A percentile compares a stretch with the other conserved stretches of the same genome.
Evolutionary conservation across 2,329 filamentous ascomycete species (phyloP).

Genomic region (Thelonectria rubi): DNA sequence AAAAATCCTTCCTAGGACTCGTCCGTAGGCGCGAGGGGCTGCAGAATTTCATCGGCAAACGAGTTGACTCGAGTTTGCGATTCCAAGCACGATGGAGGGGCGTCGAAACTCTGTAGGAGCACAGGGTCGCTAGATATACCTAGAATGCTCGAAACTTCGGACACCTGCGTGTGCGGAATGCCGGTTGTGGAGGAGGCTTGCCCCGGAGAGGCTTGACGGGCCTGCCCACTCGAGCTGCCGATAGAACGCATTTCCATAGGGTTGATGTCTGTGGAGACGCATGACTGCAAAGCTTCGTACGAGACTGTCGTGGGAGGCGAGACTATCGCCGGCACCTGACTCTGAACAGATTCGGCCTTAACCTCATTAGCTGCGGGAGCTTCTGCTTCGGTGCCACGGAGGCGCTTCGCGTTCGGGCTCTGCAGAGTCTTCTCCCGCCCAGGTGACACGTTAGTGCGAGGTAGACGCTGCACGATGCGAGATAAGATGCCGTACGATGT

Average conservation of each 20-base stretch:
- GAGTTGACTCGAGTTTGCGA: conserved; percentile 28
- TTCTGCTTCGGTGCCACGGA: conserved; percentile 6
- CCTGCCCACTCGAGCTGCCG: background rate
- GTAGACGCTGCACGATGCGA: conserved; percentile 43
- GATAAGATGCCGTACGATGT: conserved; percentile 46
- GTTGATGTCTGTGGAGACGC: background rate
- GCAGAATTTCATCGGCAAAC: background rate
- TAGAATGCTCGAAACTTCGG: conserved; percentile 10
- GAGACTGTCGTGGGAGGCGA: conserved; percentile 22
- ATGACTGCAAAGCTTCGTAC: background rate
- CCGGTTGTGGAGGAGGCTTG: conserved; percentile 20
- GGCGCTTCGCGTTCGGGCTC: conserved; percentile 19
- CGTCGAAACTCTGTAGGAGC: conserved; percentile 14
- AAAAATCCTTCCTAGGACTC: conserved; percentile 34
- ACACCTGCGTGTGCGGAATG: background rate
- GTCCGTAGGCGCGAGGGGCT: background rate
- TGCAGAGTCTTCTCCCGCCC: conserved; percentile 7
- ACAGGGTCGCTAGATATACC: conserved; percentile 2
- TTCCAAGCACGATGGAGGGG: conserved; percentile 18
- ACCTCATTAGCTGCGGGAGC: background rate
- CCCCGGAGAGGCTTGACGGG: background rate
- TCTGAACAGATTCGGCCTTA: background rate
- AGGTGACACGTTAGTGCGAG: conserved; percentile 36
- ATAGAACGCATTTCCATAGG: too few species aligned
- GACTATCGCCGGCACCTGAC: conserved; percentile 3